Evolutionary conservation across 805 yeast genomes (phyloP).

Genomic region (Zygoascus biomembranicola): DNA sequence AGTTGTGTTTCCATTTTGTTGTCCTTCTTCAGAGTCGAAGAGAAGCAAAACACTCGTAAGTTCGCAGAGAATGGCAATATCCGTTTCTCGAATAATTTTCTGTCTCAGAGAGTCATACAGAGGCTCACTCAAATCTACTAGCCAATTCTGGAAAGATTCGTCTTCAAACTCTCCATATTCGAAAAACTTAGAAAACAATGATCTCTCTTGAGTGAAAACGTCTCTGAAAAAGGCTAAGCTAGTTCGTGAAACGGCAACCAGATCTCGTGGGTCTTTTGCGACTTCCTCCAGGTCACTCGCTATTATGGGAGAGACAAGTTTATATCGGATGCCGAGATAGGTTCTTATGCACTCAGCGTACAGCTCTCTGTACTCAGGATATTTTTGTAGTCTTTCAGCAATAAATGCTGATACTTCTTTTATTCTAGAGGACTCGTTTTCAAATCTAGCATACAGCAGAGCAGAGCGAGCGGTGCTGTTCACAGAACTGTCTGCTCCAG

Average conservation of each 20-base stretch:
- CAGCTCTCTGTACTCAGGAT: constrained; percentile 56
- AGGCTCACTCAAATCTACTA: constrained; percentile 63
- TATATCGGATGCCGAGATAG: constrained; percentile 52
- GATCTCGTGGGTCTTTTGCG: constrained; percentile 25
- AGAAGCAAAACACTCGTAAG: constrained; percentile 59
- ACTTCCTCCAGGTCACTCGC: constrained; percentile 30
- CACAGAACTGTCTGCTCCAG: constrained; percentile 17
- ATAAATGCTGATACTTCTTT: constrained; percentile 32
- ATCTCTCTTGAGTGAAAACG: constrained; percentile 52
- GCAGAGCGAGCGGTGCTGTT: constrained; percentile 49
- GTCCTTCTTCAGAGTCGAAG: constrained; percentile 15
- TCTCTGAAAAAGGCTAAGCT: constrained; percentile 53
- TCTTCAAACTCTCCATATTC: constrained; percentile 20
- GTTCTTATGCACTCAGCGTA: constrained; percentile 53
- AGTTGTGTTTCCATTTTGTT: constrained; percentile 16
- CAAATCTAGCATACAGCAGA: constrained; percentile 57
- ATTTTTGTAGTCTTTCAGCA: constrained; percentile 31
- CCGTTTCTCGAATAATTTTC: constrained; percentile 59
- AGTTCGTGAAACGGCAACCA: constrained; percentile 56
- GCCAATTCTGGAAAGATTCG: constrained; percentile 43
- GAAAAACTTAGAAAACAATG: constrained; percentile 43
- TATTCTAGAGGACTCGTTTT: constrained; percentile 34
- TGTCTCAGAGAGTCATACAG: constrained; percentile 64
- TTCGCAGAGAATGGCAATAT: constrained; percentile 64
- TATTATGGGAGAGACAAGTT: constrained; percentile 39